Base-by-base conservation (phyloP, 805 yeast species). In the Saturnispora kantuleensis region DNA sequence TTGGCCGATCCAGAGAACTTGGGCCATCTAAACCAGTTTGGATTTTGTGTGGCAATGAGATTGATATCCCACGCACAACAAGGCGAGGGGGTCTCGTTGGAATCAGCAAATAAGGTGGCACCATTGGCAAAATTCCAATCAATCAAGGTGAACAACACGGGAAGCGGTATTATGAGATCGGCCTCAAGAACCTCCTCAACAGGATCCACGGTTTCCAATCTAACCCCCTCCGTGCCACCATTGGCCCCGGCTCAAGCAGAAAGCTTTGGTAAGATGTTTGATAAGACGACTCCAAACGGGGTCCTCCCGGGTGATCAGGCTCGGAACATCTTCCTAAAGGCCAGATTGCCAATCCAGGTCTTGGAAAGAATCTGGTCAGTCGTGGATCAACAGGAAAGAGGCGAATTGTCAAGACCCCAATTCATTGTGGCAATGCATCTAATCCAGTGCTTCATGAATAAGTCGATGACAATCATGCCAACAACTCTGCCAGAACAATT, bases 391-490 rank as follows among this genome's bases (percentile, higher is more conserved):
- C 73, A 74, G 44, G 79, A 79, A 53, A 64, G 74, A 1, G 98
- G 98, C 5, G 69, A 75, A 45, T 74, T 93, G 54, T 71, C 75
- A 46, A 75, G 79, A 57, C 72, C 79, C 12, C 89, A 86, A 59
- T 93, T 93, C 55, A 76, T 86, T 38, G 76, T 90, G 55, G 97
- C 97, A 7, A 90, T 93, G 98, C 95, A 85, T 63, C 71, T 93
- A 58, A 86, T 93, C 51, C 97, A 90, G 62, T 80, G 87, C 52
- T 67, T 82, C 30, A 69, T 87, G 56, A 75, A 77, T 55, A 73
- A 71, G 41, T 75, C 77, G 41, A 66, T 87, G 55, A 81, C 85
- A 7, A 50, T 49, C 9, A 50, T 57, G 15, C 68, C 66, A 11
- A 55, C 60, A 1, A 53, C 51, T 18, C 48, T 65, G 11, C 65